Conservation (phyloP, 495 filamentous ascomycete genomes). For the Xylaria longipes region DNA sequence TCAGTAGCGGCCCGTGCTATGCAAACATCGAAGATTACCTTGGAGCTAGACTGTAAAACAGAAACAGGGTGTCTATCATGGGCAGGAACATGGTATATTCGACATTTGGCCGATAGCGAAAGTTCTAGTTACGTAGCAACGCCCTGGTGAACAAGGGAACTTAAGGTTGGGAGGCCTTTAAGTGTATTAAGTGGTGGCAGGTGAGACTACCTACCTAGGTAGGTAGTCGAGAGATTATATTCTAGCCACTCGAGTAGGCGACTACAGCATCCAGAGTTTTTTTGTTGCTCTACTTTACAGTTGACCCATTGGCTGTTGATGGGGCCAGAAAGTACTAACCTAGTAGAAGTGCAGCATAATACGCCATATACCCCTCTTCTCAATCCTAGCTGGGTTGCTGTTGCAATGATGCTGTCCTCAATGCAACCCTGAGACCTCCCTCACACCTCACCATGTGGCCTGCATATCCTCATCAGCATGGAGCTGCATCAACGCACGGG, state of each 20-base stretch:
- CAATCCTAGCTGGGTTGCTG: conserved; percentile 27
- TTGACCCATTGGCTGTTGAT: background rate
- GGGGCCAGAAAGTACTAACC: background rate
- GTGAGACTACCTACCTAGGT: background rate
- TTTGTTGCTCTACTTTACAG: background rate
- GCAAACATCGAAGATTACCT: conserved; percentile 22
- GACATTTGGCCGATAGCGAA: background rate
- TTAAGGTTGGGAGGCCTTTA: background rate
- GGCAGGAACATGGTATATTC: background rate
- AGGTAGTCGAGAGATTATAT: background rate
- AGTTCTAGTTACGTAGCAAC: background rate
- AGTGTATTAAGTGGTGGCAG: background rate
- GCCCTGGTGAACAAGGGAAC: background rate
- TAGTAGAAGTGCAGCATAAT: background rate
- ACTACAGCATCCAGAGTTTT: background rate
- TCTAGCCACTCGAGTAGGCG: conserved; percentile 1
- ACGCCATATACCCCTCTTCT: conserved; percentile 28
- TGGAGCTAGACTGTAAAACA: conserved; percentile 7
- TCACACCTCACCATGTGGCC: conserved; percentile 30
- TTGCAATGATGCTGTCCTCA: conserved; percentile 20
- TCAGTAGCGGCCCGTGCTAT: conserved; percentile 6
- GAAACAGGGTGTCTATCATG: background rate
- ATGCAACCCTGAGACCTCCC: conserved; percentile 25
- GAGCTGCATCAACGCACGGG: conserved; percentile 27
- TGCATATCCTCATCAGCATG: conserved; percentile 23